Base-by-base conservation (phyloP, 2,329 filamentous ascomycete species). In the Botrytis pseudocinerea region DNA sequence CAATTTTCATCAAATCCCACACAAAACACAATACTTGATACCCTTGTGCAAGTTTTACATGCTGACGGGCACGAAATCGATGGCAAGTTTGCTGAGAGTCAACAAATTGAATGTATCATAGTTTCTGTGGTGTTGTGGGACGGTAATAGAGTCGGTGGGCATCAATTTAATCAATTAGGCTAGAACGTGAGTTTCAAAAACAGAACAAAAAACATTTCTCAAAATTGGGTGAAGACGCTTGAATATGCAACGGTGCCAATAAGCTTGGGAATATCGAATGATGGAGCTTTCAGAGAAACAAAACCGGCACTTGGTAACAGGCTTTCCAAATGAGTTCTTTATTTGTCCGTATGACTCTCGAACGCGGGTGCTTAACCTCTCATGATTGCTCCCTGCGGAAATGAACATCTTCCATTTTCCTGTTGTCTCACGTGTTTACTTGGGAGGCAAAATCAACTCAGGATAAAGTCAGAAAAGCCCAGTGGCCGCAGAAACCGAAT, bases 1-100 rank as follows among this genome's bases (percentile, higher is more conserved):
- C 48, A 8, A 16, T 32, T 42, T 54, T 28, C 28, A 69, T 42
- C 38, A 42, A 42, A 42, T 22, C 40, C 48, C 10, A 57, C 38
- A n/a, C 18, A 5, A 57, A 57, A 18, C 20, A 57, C 48, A 20
- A 32, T 57, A 68, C 48, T 68, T 57, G 65, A 57, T 38, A 69
- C 18, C 32, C 9, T 69, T 59, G 65, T 69, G 48, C 65, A 38
- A 69, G 65, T 69, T 66, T 32, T 28, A 69, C 48, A 66, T 42
- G n/a, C 48, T 28, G 38, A 57, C 20, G 44, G 44, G 42, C 20
- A 65, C 12, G 63, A 35, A 28, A 48, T 48, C 28, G 38, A 69
- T 69, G 48, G 65, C 65, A 69, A 69, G 65, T 69, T 69, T 57
- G 38, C 65, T 69, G 65, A 42, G 35, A 42, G 65, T 42, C 35